phyloP scores from a whole-genome alignment of 768 basidiomycete genomes.

The Udeniomyces megalosporus region DNA sequence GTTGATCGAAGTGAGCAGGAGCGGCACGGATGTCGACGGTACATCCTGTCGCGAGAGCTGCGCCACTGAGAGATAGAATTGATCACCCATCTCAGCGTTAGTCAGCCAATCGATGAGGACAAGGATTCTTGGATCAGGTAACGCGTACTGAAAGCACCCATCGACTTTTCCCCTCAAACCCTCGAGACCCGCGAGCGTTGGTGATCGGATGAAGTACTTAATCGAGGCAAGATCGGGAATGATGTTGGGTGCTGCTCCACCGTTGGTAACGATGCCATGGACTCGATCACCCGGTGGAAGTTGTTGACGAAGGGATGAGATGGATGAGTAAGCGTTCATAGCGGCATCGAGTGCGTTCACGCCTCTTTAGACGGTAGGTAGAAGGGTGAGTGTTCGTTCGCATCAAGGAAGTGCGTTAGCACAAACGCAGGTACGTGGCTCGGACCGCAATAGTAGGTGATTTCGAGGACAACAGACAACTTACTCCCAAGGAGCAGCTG shows the following conservation, averaged over 20 bases:
- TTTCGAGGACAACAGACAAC: not conserved
- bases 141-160: not conserved
- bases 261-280: conserved; percentile 58
- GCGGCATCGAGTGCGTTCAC: conserved; percentile 45
- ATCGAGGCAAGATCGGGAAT: conserved; percentile 54
- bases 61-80: conserved; percentile 11
- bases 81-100: not conserved
- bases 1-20: conserved; percentile 13
- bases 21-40: conserved; percentile 12
- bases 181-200: not conserved
- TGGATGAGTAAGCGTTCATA: conserved; percentile 59
- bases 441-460: no score
- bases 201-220: conserved; percentile 11
- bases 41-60: conserved; percentile 19
- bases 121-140: not conserved
- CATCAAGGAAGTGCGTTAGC: not conserved
- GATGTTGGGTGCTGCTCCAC: conserved; percentile 53
- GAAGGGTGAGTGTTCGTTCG: no score
- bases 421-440: not conserved
- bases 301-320: conserved; percentile 71
- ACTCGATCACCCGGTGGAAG: conserved; percentile 64
- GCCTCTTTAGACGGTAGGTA: no score
- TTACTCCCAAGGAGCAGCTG: conserved; percentile 11
- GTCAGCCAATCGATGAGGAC: not conserved
- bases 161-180: not conserved